Evolutionary conservation across 2,329 filamentous ascomycete species (phyloP).

Genomic region (Fusarium zealandicum): DNA sequence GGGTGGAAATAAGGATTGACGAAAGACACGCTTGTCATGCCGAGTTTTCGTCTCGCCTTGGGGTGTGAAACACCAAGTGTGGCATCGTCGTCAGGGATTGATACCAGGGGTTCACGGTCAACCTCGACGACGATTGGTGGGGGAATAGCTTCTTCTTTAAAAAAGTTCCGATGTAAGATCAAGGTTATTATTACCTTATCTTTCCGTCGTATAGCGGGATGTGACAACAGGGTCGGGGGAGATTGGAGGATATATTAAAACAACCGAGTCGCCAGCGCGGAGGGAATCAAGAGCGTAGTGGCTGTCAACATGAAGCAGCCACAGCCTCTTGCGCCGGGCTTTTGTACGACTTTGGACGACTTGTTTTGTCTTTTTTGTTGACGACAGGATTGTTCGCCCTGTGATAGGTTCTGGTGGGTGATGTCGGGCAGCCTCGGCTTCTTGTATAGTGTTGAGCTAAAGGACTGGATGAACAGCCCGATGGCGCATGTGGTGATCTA

Average conservation of each 20-base stretch:
- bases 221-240: neutral
- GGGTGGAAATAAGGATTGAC: conserved; percentile 5
- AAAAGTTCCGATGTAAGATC: too few relatives aligned
- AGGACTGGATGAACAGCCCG: too few relatives aligned
- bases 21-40: conserved; percentile 17
- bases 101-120: neutral
- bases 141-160: too few relatives aligned
- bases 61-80: conserved; percentile 24
- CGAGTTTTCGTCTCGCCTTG: conserved; percentile 13
- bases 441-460: too few relatives aligned
- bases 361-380: neutral
- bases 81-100: conserved; percentile 32
- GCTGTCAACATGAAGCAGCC: neutral
- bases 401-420: too few relatives aligned
- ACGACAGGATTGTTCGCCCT: too few relatives aligned
- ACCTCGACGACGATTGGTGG: conserved; percentile 3
- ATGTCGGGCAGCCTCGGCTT: too few relatives aligned
- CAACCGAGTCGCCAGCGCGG: neutral
- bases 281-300: too few relatives aligned
- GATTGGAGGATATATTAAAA: neutral
- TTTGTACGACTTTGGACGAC: conserved; percentile 2
- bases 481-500: too few relatives aligned
- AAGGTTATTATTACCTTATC: too few relatives aligned
- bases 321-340: neutral
- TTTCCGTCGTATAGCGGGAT: too few relatives aligned